Evolutionary conservation across 176 grass and related monocot genomes (phyloP), one percentile per base, ranked within the genome.

Genomic region (Poa annua): DNA sequence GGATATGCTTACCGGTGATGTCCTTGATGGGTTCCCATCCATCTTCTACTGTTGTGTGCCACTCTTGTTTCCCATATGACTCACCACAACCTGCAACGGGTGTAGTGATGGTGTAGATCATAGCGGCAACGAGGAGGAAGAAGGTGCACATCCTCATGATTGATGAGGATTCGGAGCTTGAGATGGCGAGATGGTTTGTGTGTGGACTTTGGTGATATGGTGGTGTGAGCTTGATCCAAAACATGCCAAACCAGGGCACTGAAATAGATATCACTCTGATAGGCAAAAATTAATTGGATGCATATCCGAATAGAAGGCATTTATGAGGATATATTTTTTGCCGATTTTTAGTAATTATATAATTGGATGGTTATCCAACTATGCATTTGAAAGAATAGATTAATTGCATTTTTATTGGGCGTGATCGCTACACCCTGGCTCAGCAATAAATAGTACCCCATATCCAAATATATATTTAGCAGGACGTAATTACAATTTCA

Each of bases 21-120:
- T 88, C 38, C 29, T 56, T 64, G 32, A 88, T 84, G 3, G 66
- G 65, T 49, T 9, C 29, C 81, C 81, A 88, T 22, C 81, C 55
- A 2, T 68, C 38, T 11, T 67, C 65, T 20, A 66, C 12, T 12
- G 3, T 14, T 12, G 11, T 48, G 3, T 9, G 16, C 63, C 63
- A 10, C 16, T 35, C 33, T 10, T 68, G 7, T 11, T 38, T n/a
- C 35, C 17, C 19, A 68, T 41, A 9, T 2, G 17, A 8, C 38
- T 19, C 66, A 5, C 66, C 66, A 6, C 66, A 68, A 4, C 66
- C 9, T 41, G 4, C 11, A 4, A 19, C 9, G 10, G 66, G 66
- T 39, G 35, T 11, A 38, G 8, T 1, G 35, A 68, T 68, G 19
- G 35, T 9, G 4, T 41, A 68, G 0, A 68, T 20, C 19, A 41